Evolutionary conservation across 2,329 filamentous ascomycete genomes (phyloP), one percentile per base, ranked within the genome.

Genomic region (Plectosphaerella sp.): DNA sequence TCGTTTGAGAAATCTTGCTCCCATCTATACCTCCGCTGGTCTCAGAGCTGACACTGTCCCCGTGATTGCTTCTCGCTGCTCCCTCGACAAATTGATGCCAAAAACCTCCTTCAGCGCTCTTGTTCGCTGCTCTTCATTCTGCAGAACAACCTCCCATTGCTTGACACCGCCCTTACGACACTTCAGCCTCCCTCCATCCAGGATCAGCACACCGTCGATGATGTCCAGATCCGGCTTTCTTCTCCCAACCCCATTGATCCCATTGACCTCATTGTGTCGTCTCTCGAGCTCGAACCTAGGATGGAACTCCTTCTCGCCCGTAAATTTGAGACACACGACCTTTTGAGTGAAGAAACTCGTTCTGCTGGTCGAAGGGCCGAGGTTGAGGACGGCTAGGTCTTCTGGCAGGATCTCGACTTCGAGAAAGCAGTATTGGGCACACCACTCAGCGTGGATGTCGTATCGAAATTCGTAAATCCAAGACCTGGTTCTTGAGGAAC

Each of bases 341-440:
- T 58, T 63, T 54, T 68, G 62, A 6, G 68, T 62, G 49, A 75
- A 75, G 53, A 66, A 65, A 58, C 70, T 73, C n/a, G 58, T 57
- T 2, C 64, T 68, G 36, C 56, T 46, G 8, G 62, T 70, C 58
- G 65, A 68, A 28, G 66, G 66, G 15, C 52, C 65, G 52, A 70
- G 66, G 59, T 75, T 78, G 67, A 78, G 75, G 54, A 77, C 66
- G 52, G 70, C 66, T 49, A 74, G 78, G 59, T 80, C 77, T 47
- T 64, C 65, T 3, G 68, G 64, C 46, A 76, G 64, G 56, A 76
- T 74, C 60, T 79, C 77, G 9, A 64, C 69, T 51, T 80, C 75
- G 5, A 70, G 71, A 58, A 83, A 83, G 54, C 72, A 75, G 61
- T 83, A 82, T 41, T 68, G 70, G 11, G 74, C 70, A 12, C 62